Evolutionary conservation across 2,329 filamentous ascomycete species (phyloP).

Genomic region (Endocalyx cinctus): DNA sequence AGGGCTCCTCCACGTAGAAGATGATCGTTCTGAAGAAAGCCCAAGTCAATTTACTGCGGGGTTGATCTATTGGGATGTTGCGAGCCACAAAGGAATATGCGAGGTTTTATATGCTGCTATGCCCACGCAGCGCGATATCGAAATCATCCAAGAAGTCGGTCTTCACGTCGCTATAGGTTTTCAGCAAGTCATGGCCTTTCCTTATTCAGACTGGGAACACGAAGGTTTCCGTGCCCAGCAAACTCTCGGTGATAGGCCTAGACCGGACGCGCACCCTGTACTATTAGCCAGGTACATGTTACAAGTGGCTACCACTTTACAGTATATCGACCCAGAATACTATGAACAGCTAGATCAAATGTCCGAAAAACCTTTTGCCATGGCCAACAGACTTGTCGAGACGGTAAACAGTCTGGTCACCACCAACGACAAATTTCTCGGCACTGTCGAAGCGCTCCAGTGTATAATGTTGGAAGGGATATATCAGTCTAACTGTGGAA

Average conservation of each 20-base stretch:
- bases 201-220: conserved; percentile 20
- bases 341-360: conserved; percentile 11
- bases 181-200: no score
- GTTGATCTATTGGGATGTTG: neutral
- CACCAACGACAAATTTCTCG: conserved; percentile 32
- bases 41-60: no score
- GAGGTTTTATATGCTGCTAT: conserved; percentile 14
- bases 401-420: conserved; percentile 28
- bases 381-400: conserved; percentile 26
- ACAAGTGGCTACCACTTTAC: conserved; percentile 24
- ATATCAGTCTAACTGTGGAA: conserved; percentile 33
- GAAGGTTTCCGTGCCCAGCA: conserved; percentile 12
- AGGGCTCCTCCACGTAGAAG: neutral
- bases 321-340: conserved; percentile 11
- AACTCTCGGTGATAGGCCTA: neutral
- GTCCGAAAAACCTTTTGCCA: conserved; percentile 14
- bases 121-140: conserved; percentile 13
- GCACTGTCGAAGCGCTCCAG: conserved; percentile 34
- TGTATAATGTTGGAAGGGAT: conserved; percentile 37
- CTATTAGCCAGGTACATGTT: conserved; percentile 29
- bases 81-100: conserved; percentile 3
- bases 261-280: conserved; percentile 21
- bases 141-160: conserved; percentile 9
- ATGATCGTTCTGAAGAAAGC: neutral
- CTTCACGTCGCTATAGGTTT: no score